Percentiles rank a stretch among this genome's conserved stretches.
phyloP scores from a whole-genome alignment of 441 rosid species.

The Pelargonium myrrhifolium region DNA sequence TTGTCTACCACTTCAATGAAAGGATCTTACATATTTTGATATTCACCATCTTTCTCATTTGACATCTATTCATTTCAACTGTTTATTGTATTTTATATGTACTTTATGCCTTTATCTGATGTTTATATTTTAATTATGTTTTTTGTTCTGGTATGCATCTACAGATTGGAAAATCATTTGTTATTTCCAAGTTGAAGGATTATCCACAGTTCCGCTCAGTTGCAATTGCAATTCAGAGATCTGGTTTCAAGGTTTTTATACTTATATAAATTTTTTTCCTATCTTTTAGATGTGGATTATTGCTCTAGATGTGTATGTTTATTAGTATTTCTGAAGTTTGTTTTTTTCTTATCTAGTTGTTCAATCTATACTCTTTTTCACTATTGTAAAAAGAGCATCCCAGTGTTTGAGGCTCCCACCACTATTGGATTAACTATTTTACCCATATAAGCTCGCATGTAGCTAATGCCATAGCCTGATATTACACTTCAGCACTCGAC shows the following conservation, averaged over 20 bases:
- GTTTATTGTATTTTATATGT: neutral
- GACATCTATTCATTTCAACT: neutral
- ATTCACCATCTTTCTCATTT: neutral
- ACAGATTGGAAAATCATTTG: slow-evolving; percentile 81
- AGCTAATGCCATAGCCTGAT: no score
- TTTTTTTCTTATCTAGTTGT: neutral
- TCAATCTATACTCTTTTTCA: neutral
- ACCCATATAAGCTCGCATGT: no score
- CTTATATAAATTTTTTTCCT: neutral
- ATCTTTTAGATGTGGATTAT: neutral
- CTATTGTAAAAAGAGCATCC: neutral
- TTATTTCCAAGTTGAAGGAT: slow-evolving; percentile 77
- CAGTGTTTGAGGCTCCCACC: no score
- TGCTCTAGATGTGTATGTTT: neutral
- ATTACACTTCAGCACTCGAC: no score
- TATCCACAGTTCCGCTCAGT: slow-evolving; percentile 87
- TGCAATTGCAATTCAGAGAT: slow-evolving; percentile 67
- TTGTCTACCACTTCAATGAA: neutral
- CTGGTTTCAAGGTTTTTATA: slow-evolving; percentile 78
- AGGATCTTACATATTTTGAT: neutral
- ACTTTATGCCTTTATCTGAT: neutral
- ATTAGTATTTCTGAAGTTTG: neutral
- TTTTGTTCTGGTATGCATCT: slow-evolving; percentile 15
- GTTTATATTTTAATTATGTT: neutral
- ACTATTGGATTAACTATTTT: no score